Evolutionary conservation across 805 yeast species (phyloP).

Genomic region (Yamadazyma paraphyllophila): DNA sequence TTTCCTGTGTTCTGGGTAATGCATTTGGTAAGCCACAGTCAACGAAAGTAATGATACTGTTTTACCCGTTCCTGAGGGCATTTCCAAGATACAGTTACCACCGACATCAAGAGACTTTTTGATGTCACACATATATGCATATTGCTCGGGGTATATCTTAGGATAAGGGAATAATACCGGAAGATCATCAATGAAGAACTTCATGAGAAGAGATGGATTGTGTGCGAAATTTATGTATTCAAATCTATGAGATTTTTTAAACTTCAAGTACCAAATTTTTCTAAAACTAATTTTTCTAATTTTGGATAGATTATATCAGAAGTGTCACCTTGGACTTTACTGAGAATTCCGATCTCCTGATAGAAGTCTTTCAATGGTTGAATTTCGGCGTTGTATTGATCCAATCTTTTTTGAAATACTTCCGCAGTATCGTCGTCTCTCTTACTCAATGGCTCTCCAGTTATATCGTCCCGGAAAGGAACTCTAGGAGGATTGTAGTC

Average conservation of each 20-base stretch:
- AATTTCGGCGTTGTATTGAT: slow-evolving; percentile 56
- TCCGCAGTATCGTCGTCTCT: slow-evolving; percentile 81
- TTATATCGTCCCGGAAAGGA: slow-evolving; percentile 79
- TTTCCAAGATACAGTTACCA: slow-evolving; percentile 93
- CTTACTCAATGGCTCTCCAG: slow-evolving; percentile 82
- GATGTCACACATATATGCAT: slow-evolving; percentile 95
- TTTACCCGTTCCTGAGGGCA: slow-evolving; percentile 99
- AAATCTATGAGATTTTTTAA: too few relatives aligned
- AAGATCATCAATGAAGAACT: slow-evolving; percentile 90
- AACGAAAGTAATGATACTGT: slow-evolving; percentile 88
- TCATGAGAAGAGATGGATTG: slow-evolving; percentile 31
- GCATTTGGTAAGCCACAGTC: slow-evolving; percentile 93
- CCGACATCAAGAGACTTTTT: slow-evolving; percentile 93
- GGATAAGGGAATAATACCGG: slow-evolving; percentile 97
- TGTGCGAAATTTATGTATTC: background rate
- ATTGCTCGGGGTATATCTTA: slow-evolving; percentile 95
- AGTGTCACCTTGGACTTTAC: slow-evolving; percentile 68
- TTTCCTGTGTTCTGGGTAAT: slow-evolving; percentile 91
- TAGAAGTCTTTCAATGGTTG: slow-evolving; percentile 69
- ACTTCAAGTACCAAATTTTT: background rate
- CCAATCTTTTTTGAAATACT: slow-evolving; percentile 66
- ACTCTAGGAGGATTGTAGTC: slow-evolving; percentile 87
- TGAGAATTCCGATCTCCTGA: slow-evolving; percentile 39
- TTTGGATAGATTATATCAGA: slow-evolving; percentile 84
- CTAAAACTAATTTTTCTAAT: slow-evolving; percentile 28